Evolutionary conservation across 805 yeast genomes (phyloP).

Genomic region (Sugiyamaella lignohabitans): DNA sequence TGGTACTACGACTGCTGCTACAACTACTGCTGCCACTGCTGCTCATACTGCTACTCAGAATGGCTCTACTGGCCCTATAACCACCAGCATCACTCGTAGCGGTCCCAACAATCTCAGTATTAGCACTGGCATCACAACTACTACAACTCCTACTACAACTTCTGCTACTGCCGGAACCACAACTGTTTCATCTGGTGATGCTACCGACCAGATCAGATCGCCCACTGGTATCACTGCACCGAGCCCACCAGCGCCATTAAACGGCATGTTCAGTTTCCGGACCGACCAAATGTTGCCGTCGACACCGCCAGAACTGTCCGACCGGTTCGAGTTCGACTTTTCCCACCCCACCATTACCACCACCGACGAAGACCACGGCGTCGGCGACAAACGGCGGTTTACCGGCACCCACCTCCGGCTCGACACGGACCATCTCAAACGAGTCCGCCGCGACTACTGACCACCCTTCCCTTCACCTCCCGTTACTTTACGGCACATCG

Average conservation of each 20-base stretch:
- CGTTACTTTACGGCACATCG: too few relatives aligned
- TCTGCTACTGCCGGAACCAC: not conserved
- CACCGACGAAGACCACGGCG: not conserved
- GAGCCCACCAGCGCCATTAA: slow-evolving; percentile 6
- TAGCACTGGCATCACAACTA: not conserved
- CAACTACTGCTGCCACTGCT: too few relatives aligned
- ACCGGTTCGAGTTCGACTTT: not conserved
- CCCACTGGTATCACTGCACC: too few relatives aligned
- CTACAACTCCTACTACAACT: too few relatives aligned
- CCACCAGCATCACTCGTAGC: not conserved
- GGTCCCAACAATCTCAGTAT: not conserved
- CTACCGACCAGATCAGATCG: too few relatives aligned
- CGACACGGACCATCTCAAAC: not conserved
- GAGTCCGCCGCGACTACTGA: not conserved
- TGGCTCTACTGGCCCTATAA: too few relatives aligned
- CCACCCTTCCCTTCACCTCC: too few relatives aligned
- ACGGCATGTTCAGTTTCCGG: slow-evolving; percentile 7
- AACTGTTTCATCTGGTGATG: not conserved
- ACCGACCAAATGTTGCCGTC: not conserved
- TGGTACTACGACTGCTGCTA: not conserved
- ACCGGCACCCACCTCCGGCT: not conserved
- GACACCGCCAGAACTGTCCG: not conserved
- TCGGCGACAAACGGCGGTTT: not conserved
- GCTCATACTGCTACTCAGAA: too few relatives aligned
- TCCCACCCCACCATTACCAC: too few relatives aligned